phyloP scores from a whole-genome alignment of 2,329 filamentous ascomycete species.

The Helminthosporium solani region DNA sequence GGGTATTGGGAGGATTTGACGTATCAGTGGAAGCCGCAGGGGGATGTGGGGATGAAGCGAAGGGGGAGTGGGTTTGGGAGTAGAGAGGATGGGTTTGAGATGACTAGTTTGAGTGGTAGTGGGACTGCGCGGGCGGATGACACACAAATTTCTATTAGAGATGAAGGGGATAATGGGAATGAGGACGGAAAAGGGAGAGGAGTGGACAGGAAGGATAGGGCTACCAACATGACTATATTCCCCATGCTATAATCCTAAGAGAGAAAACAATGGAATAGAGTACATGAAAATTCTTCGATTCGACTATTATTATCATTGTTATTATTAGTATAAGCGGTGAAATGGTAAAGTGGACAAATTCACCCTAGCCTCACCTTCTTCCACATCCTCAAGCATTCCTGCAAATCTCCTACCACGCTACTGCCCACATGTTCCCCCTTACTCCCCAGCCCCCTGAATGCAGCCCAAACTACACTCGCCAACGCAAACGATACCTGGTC shows the following conservation, averaged over 20 bases:
- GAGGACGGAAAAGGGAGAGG: not conserved
- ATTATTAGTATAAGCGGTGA: too few species aligned
- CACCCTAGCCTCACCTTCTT: constrained; percentile 29
- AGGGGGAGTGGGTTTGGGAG: not conserved
- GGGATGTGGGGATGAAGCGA: not conserved
- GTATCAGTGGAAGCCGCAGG: not conserved
- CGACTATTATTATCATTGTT: too few species aligned
- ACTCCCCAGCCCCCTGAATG: constrained; percentile 18
- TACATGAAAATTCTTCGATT: too few species aligned
- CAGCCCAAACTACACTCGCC: constrained; percentile 22
- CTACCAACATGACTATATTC: not conserved
- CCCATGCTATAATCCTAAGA: not conserved
- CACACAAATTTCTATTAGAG: too few species aligned
- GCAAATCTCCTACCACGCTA: constrained; percentile 28
- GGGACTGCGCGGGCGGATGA: not conserved
- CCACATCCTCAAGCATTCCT: constrained; percentile 33
- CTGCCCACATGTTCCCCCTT: constrained; percentile 23
- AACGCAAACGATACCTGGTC: constrained; percentile 21
- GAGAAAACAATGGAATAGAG: not conserved
- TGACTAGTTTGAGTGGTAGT: not conserved
- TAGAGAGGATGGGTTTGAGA: not conserved
- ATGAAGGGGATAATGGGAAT: not conserved
- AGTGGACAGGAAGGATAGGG: not conserved
- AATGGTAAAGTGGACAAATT: too few species aligned
- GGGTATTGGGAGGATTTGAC: not conserved